phyloP scores from a whole-genome alignment of 768 basidiomycete species.

The Astraeus odoratus region DNA sequence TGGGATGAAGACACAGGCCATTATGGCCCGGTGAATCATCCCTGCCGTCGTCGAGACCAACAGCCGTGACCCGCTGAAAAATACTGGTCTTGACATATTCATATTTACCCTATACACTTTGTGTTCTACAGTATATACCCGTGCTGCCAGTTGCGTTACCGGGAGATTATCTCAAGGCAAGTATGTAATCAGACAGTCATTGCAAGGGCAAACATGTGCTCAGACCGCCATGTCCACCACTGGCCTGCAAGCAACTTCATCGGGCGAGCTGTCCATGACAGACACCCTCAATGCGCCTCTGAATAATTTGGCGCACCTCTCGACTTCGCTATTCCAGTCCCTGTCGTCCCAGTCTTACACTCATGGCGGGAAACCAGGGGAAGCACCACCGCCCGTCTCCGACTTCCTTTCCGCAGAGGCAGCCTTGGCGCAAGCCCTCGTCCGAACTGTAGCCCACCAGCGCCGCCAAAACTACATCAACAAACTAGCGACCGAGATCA shows the following conservation, averaged over 20 bases:
- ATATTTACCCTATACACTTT: no score
- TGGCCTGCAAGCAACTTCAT: background rate
- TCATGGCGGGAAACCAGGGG: conserved; percentile 13
- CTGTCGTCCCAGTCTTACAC: conserved; percentile 53
- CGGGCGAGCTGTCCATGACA: conserved; percentile 40
- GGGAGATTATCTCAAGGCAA: no score
- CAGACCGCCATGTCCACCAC: no score
- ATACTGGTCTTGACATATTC: conserved; percentile 1
- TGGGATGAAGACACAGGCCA: conserved; percentile 67
- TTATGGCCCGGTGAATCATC: conserved; percentile 59
- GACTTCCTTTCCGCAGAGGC: conserved; percentile 60
- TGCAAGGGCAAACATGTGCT: no score
- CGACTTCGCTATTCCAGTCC: conserved; percentile 65
- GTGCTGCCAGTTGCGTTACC: no score
- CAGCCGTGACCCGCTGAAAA: background rate
- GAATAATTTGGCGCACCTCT: conserved; percentile 52
- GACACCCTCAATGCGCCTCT: conserved; percentile 56
- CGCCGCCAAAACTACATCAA: conserved; percentile 72
- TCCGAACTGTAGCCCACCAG: conserved; percentile 64
- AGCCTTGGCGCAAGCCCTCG: conserved; percentile 57
- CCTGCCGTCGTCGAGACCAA: background rate
- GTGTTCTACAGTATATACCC: no score
- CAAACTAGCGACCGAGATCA: conserved; percentile 60
- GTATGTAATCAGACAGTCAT: no score
- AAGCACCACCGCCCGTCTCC: conserved; percentile 39